Conservation (phyloP, 2,329 filamentous ascomycete species). For the Fusarium abutilonis region DNA sequence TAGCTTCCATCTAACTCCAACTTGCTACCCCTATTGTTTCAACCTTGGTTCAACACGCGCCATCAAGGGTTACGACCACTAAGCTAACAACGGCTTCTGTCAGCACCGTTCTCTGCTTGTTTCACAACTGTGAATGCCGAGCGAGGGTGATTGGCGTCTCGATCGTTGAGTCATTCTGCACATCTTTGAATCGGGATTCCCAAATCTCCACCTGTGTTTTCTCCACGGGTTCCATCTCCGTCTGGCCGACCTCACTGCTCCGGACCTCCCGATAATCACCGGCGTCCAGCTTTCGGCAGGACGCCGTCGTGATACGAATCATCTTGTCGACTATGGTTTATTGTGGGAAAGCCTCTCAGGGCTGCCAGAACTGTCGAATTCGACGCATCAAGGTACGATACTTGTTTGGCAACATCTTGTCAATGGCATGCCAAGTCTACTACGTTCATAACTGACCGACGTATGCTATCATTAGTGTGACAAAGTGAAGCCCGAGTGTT, state of each 20-base stretch:
- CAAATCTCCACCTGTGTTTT: slow-evolving; percentile 10
- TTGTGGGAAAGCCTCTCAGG: slow-evolving; percentile 66
- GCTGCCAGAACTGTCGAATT: slow-evolving; percentile 63
- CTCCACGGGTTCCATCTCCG: slow-evolving; percentile 13
- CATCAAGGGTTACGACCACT: slow-evolving; percentile 6
- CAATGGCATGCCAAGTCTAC: not conserved
- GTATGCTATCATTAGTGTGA: slow-evolving; percentile 61
- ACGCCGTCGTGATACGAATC: slow-evolving; percentile 9
- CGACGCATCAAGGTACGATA: slow-evolving; percentile 64
- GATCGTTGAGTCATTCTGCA: not conserved
- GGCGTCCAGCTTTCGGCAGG: slow-evolving; percentile 21
- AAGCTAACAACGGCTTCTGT: slow-evolving; percentile 12
- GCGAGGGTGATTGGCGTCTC: slow-evolving; percentile 3
- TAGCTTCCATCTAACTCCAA: slow-evolving; percentile 1
- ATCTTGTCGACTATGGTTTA: slow-evolving; percentile 59
- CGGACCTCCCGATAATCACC: slow-evolving; percentile 15
- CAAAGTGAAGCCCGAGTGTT: slow-evolving; percentile 67
- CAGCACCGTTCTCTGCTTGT: slow-evolving; percentile 6
- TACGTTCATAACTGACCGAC: slow-evolving; percentile 19
- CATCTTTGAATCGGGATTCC: slow-evolving; percentile 10
- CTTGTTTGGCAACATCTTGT: slow-evolving; percentile 9
- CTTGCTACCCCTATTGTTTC: slow-evolving; percentile 25
- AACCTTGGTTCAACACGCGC: slow-evolving; percentile 11
- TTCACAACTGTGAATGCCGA: slow-evolving; percentile 1
- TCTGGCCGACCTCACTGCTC: slow-evolving; percentile 16